Percentiles rank a stretch among this genome's conserved stretches.
phyloP scores from a whole-genome alignment of 805 yeast genomes.

The Kazachstania kunashirensis region DNA sequence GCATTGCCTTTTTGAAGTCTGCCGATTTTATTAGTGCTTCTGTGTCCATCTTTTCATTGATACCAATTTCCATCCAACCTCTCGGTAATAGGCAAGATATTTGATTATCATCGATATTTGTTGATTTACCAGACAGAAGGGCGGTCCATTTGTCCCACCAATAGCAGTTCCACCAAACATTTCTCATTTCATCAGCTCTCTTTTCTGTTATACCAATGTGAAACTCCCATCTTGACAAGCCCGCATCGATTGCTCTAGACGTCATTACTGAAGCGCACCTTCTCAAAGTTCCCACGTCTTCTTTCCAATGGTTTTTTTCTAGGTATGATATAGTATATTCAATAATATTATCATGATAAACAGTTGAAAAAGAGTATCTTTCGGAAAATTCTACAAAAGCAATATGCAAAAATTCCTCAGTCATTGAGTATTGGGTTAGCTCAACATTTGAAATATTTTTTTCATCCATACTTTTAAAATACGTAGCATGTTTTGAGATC shows the following conservation, averaged over 20 bases:
- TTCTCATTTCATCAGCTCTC: conserved; percentile 8
- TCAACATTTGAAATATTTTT: not conserved
- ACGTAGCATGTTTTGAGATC: not conserved
- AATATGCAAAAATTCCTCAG: not conserved
- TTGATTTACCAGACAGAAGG: conserved; percentile 9
- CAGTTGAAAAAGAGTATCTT: not conserved
- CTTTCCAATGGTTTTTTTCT: not conserved
- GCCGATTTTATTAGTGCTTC: conserved; percentile 3
- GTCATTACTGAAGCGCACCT: not conserved
- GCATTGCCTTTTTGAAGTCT: conserved; percentile 1
- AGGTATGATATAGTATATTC: not conserved
- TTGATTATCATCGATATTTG: conserved; percentile 3
- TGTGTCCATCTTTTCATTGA: conserved; percentile 10
- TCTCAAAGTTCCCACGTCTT: not conserved
- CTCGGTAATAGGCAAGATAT: conserved; percentile 11
- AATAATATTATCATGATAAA: not conserved
- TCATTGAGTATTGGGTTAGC: not conserved
- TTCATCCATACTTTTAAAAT: no score
- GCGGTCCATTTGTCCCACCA: conserved; percentile 17
- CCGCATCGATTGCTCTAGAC: not conserved
- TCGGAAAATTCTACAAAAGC: not conserved
- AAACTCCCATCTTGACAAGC: conserved; percentile 14
- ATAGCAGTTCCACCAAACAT: conserved; percentile 12
- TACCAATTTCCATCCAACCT: conserved; percentile 8
- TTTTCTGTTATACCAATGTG: conserved; percentile 7